These are phyloP conservation scores for Podospora pseudocomata DNA, from an alignment of 495 filamentous ascomycete species.

Conservation along the genomic window DNA sequence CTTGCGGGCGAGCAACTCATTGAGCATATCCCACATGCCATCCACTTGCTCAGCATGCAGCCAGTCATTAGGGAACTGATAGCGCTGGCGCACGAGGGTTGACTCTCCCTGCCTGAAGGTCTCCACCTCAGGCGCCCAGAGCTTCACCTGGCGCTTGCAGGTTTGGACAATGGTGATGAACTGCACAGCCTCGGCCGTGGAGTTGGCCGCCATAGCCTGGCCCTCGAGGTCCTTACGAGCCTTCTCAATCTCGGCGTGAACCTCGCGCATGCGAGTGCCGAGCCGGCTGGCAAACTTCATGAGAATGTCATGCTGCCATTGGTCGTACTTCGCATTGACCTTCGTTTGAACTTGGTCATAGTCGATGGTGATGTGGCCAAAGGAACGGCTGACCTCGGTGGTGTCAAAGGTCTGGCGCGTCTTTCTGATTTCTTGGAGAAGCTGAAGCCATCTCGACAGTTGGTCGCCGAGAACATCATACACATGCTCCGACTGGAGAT, in stretches of 20 bases:
- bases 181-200: slow-evolving; percentile 91
- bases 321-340: slow-evolving; percentile 97
- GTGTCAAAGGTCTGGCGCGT: slow-evolving; percentile 93
- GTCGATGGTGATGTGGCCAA: slow-evolving; percentile 90
- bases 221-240: slow-evolving; percentile 83
- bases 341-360: slow-evolving; percentile 98
- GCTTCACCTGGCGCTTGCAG: slow-evolving; percentile 85
- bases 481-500: slow-evolving; percentile 91
- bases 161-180: slow-evolving; percentile 98
- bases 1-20: slow-evolving; percentile 84
- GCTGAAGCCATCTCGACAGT: slow-evolving; percentile 84
- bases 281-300: slow-evolving; percentile 85
- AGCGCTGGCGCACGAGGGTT: slow-evolving; percentile 80
- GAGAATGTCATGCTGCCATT: slow-evolving; percentile 97
- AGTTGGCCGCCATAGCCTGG: slow-evolving; percentile 84
- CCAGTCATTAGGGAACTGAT: slow-evolving; percentile 91
- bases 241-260: slow-evolving; percentile 82
- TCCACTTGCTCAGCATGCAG: slow-evolving; percentile 91
- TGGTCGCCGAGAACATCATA: slow-evolving; percentile 89
- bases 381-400: slow-evolving; percentile 81
- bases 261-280: slow-evolving; percentile 84
- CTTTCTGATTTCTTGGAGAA: slow-evolving; percentile 92
- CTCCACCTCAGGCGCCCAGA: slow-evolving; percentile 93
- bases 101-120: slow-evolving; percentile 93
- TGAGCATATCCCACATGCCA: slow-evolving; percentile 84